These are phyloP conservation scores for Rhamnella rubrinervis DNA, from an alignment of 331 rosid species.

Conservation along the genomic window DNA sequence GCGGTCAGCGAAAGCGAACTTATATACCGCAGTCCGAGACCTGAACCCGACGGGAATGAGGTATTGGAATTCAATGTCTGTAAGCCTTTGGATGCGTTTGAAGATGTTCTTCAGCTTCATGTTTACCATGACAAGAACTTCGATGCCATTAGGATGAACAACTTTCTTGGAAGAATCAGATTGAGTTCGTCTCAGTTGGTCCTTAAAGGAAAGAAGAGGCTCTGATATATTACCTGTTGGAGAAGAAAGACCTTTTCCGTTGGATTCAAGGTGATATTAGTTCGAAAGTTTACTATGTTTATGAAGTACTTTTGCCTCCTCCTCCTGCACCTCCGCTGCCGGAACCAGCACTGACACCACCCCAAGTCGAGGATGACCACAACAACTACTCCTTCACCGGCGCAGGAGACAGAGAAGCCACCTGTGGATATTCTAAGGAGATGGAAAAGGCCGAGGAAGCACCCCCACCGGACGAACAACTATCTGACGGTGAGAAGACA, in stretches of 20 bases:
- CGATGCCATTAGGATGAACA: conserved; percentile 59
- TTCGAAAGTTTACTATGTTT: conserved; percentile 58
- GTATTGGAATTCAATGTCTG: conserved; percentile 60
- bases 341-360: not conserved
- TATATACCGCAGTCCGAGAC: conserved; percentile 40
- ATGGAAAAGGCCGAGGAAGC: not conserved
- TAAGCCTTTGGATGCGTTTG: conserved; percentile 49
- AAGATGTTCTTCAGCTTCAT: conserved; percentile 62
- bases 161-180: conserved; percentile 63
- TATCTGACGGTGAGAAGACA: not conserved
- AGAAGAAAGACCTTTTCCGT: conserved; percentile 54
- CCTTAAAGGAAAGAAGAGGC: conserved; percentile 78
- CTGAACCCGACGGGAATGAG: conserved; percentile 76
- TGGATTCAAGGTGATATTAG: conserved; percentile 75
- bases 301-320: conserved; percentile 30
- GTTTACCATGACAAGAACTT: conserved; percentile 54
- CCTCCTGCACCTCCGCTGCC: conserved; percentile 24
- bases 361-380: not conserved
- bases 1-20: conserved; percentile 64
- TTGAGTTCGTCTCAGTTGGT: conserved; percentile 54
- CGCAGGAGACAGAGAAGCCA: not conserved
- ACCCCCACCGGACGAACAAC: conserved; percentile 3
- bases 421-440: not conserved
- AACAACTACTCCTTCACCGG: not conserved
- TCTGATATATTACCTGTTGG: conserved; percentile 56